Evolutionary conservation across 1,284 basidiomycete species (phyloP).

Genomic region (Malassezia slooffiae): DNA sequence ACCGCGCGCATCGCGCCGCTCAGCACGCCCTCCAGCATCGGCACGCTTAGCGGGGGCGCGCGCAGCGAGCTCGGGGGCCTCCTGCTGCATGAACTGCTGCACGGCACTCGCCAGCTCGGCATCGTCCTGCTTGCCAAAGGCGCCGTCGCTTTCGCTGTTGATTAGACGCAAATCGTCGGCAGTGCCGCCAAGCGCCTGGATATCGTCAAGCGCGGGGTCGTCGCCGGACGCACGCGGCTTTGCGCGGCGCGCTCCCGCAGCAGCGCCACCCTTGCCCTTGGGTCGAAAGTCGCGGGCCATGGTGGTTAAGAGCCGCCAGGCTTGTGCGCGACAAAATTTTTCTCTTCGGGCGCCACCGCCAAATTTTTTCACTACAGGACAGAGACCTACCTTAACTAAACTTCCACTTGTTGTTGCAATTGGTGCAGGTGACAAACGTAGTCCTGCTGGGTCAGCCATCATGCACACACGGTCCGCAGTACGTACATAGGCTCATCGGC

Average conservation of each 20-base stretch:
- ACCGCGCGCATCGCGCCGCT: too few species aligned
- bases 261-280: constrained; percentile 17
- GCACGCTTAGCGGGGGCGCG: too few species aligned
- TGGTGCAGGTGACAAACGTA: constrained; percentile 40
- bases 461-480: constrained; percentile 1
- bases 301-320: neutral
- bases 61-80: too few species aligned
- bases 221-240: constrained; percentile 8
- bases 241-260: neutral
- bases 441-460: constrained; percentile 19
- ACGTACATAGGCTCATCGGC: constrained; percentile 45
- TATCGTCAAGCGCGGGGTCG: constrained; percentile 10
- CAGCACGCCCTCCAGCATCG: too few species aligned
- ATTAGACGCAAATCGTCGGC: constrained; percentile 10
- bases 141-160: constrained; percentile 2
- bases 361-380: constrained; percentile 7
- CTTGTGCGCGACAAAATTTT: constrained; percentile 11
- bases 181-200: constrained; percentile 11
- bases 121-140: constrained; percentile 1
- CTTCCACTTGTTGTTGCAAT: constrained; percentile 45
- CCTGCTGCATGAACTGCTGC: constrained; percentile 8
- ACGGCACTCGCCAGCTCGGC: constrained; percentile 7
- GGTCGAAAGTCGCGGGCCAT: constrained; percentile 34
- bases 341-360: neutral
- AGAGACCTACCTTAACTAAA: constrained; percentile 22